These are phyloP conservation scores for Penicillium janthinellum DNA, from an alignment of 2,329 filamentous ascomycete species.

Conservation along the genomic window DNA sequence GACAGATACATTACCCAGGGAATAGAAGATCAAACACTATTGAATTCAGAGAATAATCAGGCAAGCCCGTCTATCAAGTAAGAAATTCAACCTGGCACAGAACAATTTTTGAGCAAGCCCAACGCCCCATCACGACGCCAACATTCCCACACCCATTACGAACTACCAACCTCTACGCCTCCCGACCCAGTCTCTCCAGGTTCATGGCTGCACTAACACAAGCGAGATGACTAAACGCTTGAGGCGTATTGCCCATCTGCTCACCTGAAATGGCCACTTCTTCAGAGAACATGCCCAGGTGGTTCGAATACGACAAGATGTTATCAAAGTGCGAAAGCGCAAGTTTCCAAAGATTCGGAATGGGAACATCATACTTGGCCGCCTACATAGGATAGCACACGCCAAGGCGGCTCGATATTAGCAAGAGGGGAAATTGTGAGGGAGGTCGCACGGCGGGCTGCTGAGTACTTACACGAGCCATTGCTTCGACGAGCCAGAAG, in stretches of 20 bases:
- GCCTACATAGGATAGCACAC: constrained; percentile 20
- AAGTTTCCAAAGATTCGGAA: constrained; percentile 40
- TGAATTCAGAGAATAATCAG: neutral
- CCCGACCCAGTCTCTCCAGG: constrained; percentile 54
- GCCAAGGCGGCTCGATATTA: neutral
- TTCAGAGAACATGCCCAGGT: constrained; percentile 76
- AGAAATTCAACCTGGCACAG: neutral
- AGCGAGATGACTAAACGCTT: constrained; percentile 76
- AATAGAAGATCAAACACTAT: neutral
- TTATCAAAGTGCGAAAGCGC: constrained; percentile 74
- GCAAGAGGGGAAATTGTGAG: neutral
- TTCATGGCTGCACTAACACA: constrained; percentile 78
- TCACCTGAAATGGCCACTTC: constrained; percentile 75
- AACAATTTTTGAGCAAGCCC: neutral
- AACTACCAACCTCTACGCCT: constrained; percentile 2
- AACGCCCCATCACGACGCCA: neutral
- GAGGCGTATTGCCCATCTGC: constrained; percentile 77
- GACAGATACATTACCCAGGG: neutral
- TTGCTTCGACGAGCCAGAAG: constrained; percentile 78
- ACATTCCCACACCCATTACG: neutral
- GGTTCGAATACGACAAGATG: constrained; percentile 74
- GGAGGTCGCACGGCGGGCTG: neutral
- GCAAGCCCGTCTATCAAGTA: neutral
- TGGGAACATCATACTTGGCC: constrained; percentile 33
- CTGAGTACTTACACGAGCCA: constrained; percentile 64